Evolutionary conservation across 257 asterid genomes (phyloP).

Genomic region (Gardenia jasminoides): DNA sequence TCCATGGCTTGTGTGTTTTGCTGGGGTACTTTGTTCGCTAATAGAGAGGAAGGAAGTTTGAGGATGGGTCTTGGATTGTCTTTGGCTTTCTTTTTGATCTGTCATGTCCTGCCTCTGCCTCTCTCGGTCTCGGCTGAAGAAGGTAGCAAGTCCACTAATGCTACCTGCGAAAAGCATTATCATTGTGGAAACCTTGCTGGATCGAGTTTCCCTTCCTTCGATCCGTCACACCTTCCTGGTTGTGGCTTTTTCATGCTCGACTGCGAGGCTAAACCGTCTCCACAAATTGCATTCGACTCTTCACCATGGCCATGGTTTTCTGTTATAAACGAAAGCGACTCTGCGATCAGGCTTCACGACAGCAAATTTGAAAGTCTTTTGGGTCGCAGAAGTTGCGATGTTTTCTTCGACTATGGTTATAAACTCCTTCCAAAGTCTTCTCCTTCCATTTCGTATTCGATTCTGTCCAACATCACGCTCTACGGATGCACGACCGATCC

Average conservation of each 20-base stretch:
- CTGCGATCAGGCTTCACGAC: slow-evolving; percentile 11
- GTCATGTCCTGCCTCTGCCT: not conserved
- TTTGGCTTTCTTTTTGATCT: slow-evolving; percentile 3
- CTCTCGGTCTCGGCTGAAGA: not conserved
- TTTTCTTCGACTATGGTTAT: not conserved
- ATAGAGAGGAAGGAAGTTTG: not conserved
- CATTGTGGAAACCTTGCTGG: slow-evolving; percentile 24
- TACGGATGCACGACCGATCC: too few relatives aligned
- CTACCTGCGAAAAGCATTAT: slow-evolving; percentile 2
- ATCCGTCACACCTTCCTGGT: not conserved
- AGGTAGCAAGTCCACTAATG: not conserved
- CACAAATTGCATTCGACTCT: slow-evolving; percentile 22
- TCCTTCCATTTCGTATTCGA: too few relatives aligned
- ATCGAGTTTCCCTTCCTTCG: slow-evolving; percentile 32
- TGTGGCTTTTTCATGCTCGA: slow-evolving; percentile 41
- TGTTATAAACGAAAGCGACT: not conserved
- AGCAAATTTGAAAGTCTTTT: not conserved
- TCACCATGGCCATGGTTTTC: not conserved
- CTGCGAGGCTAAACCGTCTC: not conserved
- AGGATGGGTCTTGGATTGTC: slow-evolving; percentile 6
- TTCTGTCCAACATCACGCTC: too few relatives aligned
- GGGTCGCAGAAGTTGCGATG: not conserved
- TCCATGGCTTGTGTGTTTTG: not conserved
- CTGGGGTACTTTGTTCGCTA: not conserved
- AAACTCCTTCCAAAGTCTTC: too few relatives aligned